Base-by-base conservation (phyloP, 495 filamentous ascomycete species). In the Neurospora sp. region DNA sequence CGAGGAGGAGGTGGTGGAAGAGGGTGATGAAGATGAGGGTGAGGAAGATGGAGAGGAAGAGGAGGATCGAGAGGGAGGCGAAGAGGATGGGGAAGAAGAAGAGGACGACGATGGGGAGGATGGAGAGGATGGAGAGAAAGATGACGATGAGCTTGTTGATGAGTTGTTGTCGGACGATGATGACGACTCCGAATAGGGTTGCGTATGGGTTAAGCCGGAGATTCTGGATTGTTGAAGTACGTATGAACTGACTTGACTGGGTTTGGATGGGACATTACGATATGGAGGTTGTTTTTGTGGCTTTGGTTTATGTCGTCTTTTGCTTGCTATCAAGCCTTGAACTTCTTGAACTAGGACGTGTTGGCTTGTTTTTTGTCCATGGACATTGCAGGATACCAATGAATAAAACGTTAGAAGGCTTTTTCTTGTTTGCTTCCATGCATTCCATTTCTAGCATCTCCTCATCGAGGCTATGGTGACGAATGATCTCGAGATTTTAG, bases 81-180 rank as follows among this genome's bases (percentile, higher is more conserved):
- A 9, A 7, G 27, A 9, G 16, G 46, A 39, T n/a, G n/a, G n/a
- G 0, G 42, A n/a, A 8, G 69, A 27, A 42, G 69, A n/a, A 39
- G 69, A 27, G 40, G 69, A n/a, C 18, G 35, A 62, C 10, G 20
- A n/a, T 42, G 38, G 75, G 3, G 5, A 70, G 74, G 74, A 77
- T 37, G 79, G 27, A 8, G 72, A 76, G 31, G 75, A 76, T n/a
- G 79, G 77, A 39, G 78, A 73, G 42, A 71, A 74, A 27, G 73
- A 73, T 46, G 73, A 75, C 18, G 74, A 76, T 27, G 70, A 75
- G 66, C 72, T 83, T 5, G 83, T 86, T 6, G 81, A 82, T 48
- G 85, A 86, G 27, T 71, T 86, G 69, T 76, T 86, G 79, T 81
- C 82, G 72, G 86, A 86, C 77, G 84, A 78, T 27, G 70, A 59